Base-by-base conservation (phyloP, 495 filamentous ascomycete genomes). In the Daldinia loculata region DNA sequence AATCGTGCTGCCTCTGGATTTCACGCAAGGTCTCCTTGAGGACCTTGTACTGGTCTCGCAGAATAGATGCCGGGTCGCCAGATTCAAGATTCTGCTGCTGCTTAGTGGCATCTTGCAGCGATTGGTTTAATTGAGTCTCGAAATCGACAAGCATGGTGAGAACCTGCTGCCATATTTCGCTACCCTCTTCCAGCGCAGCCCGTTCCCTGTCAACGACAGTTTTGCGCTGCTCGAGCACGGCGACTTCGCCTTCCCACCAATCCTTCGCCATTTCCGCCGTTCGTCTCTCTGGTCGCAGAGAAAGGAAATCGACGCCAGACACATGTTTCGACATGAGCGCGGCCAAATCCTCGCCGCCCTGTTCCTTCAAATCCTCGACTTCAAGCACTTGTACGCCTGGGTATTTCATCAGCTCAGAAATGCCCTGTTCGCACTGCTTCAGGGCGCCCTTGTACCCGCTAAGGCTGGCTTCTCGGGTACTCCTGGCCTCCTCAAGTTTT, bases 141-240 rank as follows among this genome's bases (percentile, higher is more conserved):
- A 96, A 94, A 6, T 84, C 82, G 7, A 81, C 81, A 0, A 97
- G 85, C 22, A 91, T 81, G 15, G 80, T 76, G 7, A 93, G 75
- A 2, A 90, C 88, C 43, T 89, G 85, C 66, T 91, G 87, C 95
- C 95, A 99, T 24, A 97, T 80, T 56, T 86, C 81, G 4, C 87
- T 91, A 6, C 95, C 95, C 72, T 95, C 91, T 52, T 95, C 90
- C n/a, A 98, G 78, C 0, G 95, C 95, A 6, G 81, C 72, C 26
- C 88, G 87, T 75, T 99, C 94, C 48, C 80, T 80, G 68, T 91
- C 84, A 6, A 92, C 89, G 43, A 85, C 81, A 24, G 83, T 69
- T 56, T 88, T 88, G 65, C 89, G 87, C 71, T 82, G 78, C 52
- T 85, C 81, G 9, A 94, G 78, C 0, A 82, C 79, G 12, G 81